Evolutionary conservation across 1,139 yeast genomes (phyloP).

Genomic region (Sporopachydermia cereana): DNA sequence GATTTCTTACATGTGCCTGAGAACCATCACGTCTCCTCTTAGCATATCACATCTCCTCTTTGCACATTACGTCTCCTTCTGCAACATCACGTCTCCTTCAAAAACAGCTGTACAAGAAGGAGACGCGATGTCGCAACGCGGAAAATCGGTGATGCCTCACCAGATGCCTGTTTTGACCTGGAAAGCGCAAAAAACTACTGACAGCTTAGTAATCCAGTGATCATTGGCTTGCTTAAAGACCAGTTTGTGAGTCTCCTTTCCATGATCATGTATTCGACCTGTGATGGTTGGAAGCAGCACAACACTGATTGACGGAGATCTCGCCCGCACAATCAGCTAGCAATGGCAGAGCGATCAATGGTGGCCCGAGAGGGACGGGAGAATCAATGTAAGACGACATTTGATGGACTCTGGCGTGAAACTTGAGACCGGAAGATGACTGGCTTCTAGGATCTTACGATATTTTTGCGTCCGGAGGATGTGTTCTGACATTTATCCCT

Average conservation of each 20-base stretch:
- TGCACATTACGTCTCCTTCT: background rate
- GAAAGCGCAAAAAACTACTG: too few relatives aligned
- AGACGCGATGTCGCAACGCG: too few relatives aligned
- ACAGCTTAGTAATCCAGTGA: too few relatives aligned
- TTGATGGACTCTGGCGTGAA: background rate
- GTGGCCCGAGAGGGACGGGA: slow-evolving; percentile 33
- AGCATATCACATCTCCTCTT: background rate
- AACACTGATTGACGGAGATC: too few relatives aligned
- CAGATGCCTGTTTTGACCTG: too few relatives aligned
- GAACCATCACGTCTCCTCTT: background rate
- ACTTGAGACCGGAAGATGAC: background rate
- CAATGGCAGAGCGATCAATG: slow-evolving; percentile 11
- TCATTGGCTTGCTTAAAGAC: too few relatives aligned
- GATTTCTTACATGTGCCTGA: too few relatives aligned
- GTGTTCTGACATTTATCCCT: slow-evolving; percentile 2
- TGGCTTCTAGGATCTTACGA: background rate
- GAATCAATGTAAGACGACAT: slow-evolving; percentile 26
- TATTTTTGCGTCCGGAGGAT: background rate
- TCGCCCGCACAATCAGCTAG: background rate
- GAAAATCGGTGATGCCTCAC: too few relatives aligned
- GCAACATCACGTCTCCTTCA: background rate
- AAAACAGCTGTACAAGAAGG: too few relatives aligned
- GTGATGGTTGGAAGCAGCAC: too few relatives aligned
- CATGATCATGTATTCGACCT: too few relatives aligned
- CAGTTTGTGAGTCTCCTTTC: too few relatives aligned